phyloP scores from a whole-genome alignment of 73 alveolate genomes.

The Symbiodinium natans region DNA sequence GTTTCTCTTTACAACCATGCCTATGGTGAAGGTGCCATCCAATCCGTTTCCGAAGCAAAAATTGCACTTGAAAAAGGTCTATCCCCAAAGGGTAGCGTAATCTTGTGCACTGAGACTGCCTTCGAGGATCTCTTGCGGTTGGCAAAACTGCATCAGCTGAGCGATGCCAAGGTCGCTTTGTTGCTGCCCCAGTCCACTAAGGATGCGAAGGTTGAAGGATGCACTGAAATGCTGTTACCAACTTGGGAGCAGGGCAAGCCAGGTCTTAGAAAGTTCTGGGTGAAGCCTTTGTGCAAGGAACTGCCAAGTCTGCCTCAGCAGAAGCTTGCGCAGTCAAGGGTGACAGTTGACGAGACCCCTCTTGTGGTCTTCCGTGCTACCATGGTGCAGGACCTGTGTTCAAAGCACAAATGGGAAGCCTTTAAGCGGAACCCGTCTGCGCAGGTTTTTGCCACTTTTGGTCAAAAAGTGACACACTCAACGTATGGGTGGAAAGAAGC shows the following conservation, averaged over 20 bases:
- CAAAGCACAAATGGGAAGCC: background rate
- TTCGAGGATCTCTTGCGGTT: background rate
- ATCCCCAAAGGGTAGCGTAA: too few relatives aligned
- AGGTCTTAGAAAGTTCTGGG: background rate
- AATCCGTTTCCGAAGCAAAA: too few relatives aligned
- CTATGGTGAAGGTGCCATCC: too few relatives aligned
- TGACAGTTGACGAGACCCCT: background rate
- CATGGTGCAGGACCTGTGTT: background rate
- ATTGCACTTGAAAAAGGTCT: too few relatives aligned
- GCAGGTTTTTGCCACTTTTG: background rate
- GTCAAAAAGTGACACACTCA: background rate
- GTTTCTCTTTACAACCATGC: too few relatives aligned
- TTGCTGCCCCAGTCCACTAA: too few relatives aligned
- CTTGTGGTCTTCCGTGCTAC: slow-evolving; percentile 2
- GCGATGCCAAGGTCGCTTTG: background rate
- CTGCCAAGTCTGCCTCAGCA: background rate
- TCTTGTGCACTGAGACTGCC: background rate
- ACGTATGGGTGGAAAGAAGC: slow-evolving; percentile 23
- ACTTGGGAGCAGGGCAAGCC: too few relatives aligned
- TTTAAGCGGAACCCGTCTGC: background rate
- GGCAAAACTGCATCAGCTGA: background rate
- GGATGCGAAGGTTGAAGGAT: too few relatives aligned
- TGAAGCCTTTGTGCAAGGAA: background rate
- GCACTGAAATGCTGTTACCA: too few relatives aligned
- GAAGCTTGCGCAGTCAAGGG: background rate